Evolutionary conservation across 2,329 filamentous ascomycete species (phyloP), one percentile per base, ranked within the genome.

Genomic region (Davidsoniella virescens): DNA sequence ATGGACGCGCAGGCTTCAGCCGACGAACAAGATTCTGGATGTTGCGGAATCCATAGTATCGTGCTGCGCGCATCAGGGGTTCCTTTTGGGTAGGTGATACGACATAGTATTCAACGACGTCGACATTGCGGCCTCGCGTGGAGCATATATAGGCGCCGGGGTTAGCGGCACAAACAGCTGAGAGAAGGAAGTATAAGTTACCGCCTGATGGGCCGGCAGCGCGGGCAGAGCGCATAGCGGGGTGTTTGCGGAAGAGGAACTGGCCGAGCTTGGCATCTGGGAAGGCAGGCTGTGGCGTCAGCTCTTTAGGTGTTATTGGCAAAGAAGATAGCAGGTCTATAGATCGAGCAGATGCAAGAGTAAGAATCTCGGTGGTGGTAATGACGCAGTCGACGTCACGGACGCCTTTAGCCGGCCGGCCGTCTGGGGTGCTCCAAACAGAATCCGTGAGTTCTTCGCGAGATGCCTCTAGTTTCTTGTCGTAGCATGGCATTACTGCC

Each of bases 321-420:
- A 8, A 33, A 33, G 26, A 33, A 23, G 67, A 65, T 54, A 85
- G 80, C 63, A 98, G 86, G 59, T 82, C 74, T 54, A 95, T 76
- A 17, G 78, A 76, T 55, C 90, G 78, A 44, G 84, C 83, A 49
- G 86, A 80, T 17, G 88, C 85, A 36, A 98, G 75, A 72, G 92
- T 92, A 37, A 98, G 72, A 18, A 98, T 73, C 66, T 98, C 92
- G 57, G 92, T 88, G 57, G 87, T 90, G 12, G 92, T 98, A 63
- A 98, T 96, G 42, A 98, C 92, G 64, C 90, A 96, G 67, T 98
- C 92, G 44, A 96, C 88, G 60, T 98, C 92, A 51, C 92, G 76
- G 23, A 92, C 74, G 1, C 77, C 76, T 45, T 68, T 65, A 1
- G 67, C 70, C 1, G 72, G 68, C 44, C 60, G 61, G 12, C 66